Conservation (phyloP, 106 monocot species). For the Acanthochlamys bracteata region DNA sequence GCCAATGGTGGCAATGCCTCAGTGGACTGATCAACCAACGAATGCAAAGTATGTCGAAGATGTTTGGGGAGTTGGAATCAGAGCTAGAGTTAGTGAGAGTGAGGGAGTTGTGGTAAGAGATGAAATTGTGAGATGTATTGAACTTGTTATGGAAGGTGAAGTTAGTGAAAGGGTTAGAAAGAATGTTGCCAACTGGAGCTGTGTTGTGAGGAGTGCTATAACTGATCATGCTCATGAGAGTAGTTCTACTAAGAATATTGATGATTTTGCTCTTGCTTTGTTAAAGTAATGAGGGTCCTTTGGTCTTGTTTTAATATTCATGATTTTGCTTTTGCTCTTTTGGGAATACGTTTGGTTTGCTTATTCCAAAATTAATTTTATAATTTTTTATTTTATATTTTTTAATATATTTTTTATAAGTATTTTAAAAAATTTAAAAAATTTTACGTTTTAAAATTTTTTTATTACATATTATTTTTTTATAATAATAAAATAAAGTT, state of each 20-base stretch:
- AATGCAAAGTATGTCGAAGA: slow-evolving; percentile 1
- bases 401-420: too few species aligned
- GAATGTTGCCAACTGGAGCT: neutral
- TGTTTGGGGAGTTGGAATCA: slow-evolving; percentile 1
- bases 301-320: too few species aligned
- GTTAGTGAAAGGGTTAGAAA: neutral
- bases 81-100: neutral
- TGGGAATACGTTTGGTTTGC: too few species aligned
- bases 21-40: slow-evolving; percentile 3
- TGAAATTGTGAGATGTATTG: slow-evolving; percentile 2
- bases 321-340: too few species aligned
- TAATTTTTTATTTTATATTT: too few species aligned
- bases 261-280: slow-evolving; percentile 2
- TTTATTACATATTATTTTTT: too few species aligned
- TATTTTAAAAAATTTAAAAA: too few species aligned
- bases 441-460: too few species aligned
- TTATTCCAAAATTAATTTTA: too few species aligned
- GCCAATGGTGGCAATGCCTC: slow-evolving; percentile 1
- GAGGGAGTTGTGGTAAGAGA: slow-evolving; percentile 3
- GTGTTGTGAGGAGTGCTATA: neutral
- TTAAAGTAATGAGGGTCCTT: too few species aligned
- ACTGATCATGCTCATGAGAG: neutral
- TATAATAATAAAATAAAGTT: too few species aligned
- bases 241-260: slow-evolving; percentile 1
- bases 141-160: neutral